Conservation (phyloP, 148 eudicot genomes). For the Amaranthus palmeri region DNA sequence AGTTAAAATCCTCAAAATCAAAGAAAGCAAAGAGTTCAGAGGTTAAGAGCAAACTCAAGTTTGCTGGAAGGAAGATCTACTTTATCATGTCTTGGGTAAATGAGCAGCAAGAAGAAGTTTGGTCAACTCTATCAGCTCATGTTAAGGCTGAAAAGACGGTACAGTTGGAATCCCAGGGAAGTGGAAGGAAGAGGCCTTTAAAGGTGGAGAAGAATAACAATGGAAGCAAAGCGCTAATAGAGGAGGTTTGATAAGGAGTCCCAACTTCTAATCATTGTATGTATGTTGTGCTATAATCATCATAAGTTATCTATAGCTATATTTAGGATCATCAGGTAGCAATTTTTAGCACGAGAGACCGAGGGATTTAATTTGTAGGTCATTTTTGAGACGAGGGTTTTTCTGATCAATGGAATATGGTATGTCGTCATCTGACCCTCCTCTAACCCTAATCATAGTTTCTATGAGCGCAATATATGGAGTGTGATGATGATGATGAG, state of each 20-base stretch:
- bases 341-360: too few species aligned
- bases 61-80: slow-evolving; percentile 59
- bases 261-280: not conserved
- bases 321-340: not conserved
- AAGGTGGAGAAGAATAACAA: slow-evolving; percentile 24
- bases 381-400: too few species aligned
- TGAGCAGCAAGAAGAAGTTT: slow-evolving; percentile 66
- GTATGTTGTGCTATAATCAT: not conserved
- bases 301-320: not conserved
- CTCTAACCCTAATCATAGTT: too few species aligned
- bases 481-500: too few species aligned
- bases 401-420: too few species aligned
- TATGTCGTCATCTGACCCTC: too few species aligned
- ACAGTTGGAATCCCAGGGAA: slow-evolving; percentile 42
- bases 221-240: slow-evolving; percentile 46
- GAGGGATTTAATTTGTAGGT: too few species aligned
- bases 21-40: slow-evolving; percentile 37
- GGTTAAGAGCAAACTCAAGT: slow-evolving; percentile 55
- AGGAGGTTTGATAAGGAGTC: slow-evolving; percentile 34
- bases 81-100: slow-evolving; percentile 86
- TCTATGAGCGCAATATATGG: too few species aligned
- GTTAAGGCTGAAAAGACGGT: slow-evolving; percentile 58
- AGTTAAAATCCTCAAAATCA: slow-evolving; percentile 50
- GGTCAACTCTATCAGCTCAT: slow-evolving; percentile 54
- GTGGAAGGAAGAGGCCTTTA: slow-evolving; percentile 18